phyloP scores from a whole-genome alignment of 768 basidiomycete genomes.

The Lactarius deliciosus region DNA sequence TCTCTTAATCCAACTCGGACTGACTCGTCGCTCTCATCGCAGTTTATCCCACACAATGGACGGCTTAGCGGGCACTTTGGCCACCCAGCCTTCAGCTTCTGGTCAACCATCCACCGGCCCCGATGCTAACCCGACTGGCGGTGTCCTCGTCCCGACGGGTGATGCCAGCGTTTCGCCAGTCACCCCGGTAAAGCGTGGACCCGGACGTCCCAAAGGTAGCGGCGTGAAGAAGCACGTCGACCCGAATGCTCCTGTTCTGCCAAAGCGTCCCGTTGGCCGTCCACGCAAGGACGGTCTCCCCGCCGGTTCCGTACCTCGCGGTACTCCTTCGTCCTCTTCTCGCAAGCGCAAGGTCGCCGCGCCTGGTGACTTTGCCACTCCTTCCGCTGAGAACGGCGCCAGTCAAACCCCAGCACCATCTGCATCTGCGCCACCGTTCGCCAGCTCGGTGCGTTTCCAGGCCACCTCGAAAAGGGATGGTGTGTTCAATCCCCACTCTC shows the following conservation, averaged over 20 bases:
- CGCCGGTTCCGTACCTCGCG: conserved; percentile 60
- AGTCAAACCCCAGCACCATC: conserved; percentile 18
- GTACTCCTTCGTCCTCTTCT: conserved; percentile 36
- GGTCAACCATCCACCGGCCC: conserved; percentile 1
- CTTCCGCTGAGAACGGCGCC: conserved; percentile 8
- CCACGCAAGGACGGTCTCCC: conserved; percentile 82
- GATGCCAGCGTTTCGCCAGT: conserved; percentile 12
- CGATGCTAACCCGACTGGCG: conserved; percentile 14
- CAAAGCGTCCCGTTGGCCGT: conserved; percentile 77
- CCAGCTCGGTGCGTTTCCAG: conserved; percentile 23
- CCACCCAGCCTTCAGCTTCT: conserved; percentile 18
- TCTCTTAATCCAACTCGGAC: background rate
- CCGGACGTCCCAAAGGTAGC: conserved; percentile 78
- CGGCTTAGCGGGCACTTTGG: conserved; percentile 15
- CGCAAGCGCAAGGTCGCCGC: conserved; percentile 31
- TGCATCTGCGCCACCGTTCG: conserved; percentile 21
- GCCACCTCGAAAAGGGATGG: conserved; percentile 3
- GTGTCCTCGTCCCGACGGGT: background rate
- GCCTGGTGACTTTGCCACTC: conserved; percentile 36
- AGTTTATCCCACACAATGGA: conserved; percentile 19
- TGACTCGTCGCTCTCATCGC: background rate
- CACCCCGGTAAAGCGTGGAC: conserved; percentile 57
- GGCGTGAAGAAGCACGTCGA: conserved; percentile 59
- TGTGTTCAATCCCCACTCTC: background rate
- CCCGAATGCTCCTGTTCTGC: conserved; percentile 46